Base-by-base conservation (phyloP, 2,329 filamentous ascomycete genomes). In the Xylaria sp. region DNA sequence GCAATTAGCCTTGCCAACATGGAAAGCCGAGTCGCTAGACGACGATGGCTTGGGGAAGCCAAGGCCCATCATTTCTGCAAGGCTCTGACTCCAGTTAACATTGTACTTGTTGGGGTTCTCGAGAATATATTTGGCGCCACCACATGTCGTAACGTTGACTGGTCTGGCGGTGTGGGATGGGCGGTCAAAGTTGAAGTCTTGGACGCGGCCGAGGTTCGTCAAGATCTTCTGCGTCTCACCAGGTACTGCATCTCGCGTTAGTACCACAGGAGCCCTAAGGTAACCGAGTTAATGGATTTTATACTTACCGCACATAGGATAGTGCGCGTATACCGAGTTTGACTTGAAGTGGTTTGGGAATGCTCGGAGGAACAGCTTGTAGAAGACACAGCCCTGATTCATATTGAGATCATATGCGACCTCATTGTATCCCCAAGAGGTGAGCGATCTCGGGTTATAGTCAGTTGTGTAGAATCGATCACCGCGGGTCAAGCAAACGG, bases 361-460 rank as follows among this genome's bases (percentile, higher is more conserved):
- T 0, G 92, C 92, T 5, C 91, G 87, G 42, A 93, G 83, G 77
- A 94, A 91, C 42, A 97, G 85, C 83, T 96, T 97, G 84, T 94
- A 94, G 80, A 95, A 92, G 13, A 94, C 88, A 73, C 91, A 93
- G 55, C 93, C 93, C 76, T 96, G 90, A 79, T 96, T 92, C 72
- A 95, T 81, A 67, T 86, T 88, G 25, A 90, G 81, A 73, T 97
- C 92, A 65, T 91, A 93, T 23, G 92, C 85, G 3, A 88, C 91
- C 77, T 93, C 91, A 63, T 89, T 88, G 82, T 88, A 95, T 23
- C 93, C 93, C 93, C 93, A 97, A 80, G 93, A 94, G 1, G 93
- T 97, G 55, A 97, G 81, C 73, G 90, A 88, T 9, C 88, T 87
- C 0, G 93, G 88, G 72, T 90, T 88, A 78, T 92, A 94, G 78